Base-by-base conservation (phyloP, 768 basidiomycete species). In the Tubosaeta sp. region DNA sequence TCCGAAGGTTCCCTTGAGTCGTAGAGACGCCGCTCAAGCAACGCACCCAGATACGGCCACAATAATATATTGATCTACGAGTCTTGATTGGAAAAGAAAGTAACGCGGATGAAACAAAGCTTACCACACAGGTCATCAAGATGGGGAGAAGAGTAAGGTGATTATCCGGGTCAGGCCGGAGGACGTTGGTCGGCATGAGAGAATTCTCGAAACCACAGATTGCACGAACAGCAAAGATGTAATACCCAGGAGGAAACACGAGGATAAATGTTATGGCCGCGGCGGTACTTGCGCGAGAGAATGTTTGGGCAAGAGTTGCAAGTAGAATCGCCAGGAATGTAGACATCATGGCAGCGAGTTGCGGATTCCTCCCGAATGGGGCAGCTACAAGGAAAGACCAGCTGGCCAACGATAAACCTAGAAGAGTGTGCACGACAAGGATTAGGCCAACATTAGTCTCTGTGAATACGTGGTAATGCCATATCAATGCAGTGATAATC, bases 241-340 rank as follows among this genome's bases (percentile, higher is more conserved):
- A 91, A 66, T 83, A 90, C 11, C 80, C 78, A 1, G 89, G 86
- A 0, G 89, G 89, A 60, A 90, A 89, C 19, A 90, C 59, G 43
- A 90, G 62, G 2, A 85, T 79, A 61, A 86, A 85, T 26, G 88
- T 68, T 55, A 83, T 77, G 17, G 84, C 80, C 1, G 69, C 72
- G 3, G 66, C 77, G 1, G 74, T 76, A 1, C 67, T 60, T 1
- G 75, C 74, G 34, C 51, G 54, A 33, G 70, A 66, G 48, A 84
- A 71, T 0, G 85, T 76, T 22, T 85, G 67, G 0, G 83, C 88
- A 10, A 88, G 56, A 50, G 91, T 81, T 2, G 85, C 84, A 41
- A 88, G 77, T 4, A 87, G 56, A 48, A 91, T 79, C 11, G 80
- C 74, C 33, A 86, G 65, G 62, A 89, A 82, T 0, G 85, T 87